Evolutionary conservation across 139 green algal genomes (phyloP), one percentile per base, ranked within the genome.

Genomic region (Deuterostichococcus epilithicus): DNA sequence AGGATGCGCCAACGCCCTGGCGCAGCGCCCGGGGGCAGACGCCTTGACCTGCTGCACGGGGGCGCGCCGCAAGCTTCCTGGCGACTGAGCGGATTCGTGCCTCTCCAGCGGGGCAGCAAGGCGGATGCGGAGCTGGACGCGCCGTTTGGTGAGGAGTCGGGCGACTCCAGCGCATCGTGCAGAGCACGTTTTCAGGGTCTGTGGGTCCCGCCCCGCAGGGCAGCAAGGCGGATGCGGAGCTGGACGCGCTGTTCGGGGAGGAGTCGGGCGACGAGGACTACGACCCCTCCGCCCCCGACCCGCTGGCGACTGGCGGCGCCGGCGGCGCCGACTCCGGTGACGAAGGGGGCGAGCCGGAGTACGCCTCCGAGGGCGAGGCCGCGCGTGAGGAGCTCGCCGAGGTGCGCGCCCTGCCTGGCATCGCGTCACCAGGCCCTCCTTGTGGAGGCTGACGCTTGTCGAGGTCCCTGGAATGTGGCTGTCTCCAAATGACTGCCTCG

Each of bases 251-350:
- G 67, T 63, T 70, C 36, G 52, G 67, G 70, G 36, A 38, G 52
- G 58, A 70, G 76, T 70, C 76, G 39, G 76, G 35, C 3, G 58
- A 76, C 47, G 44, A 76, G 35, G 78, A 74, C 34, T 68, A 82
- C 45, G 67, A 68, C 26, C 39, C 28, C 23, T 76, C 76, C 36
- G 73, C 70, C 37, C 72, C 70, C 67, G 78, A 82, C 47, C 44
- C 35, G 66, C 70, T 39, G 35, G 35, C 39, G 68, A 67, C 68
- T 23, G 73, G 58, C 63, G 73, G 47, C 22, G 73, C 42, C n/a
- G 33, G 32, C 32, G 22, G 52, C 4, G 74, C 69, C 37, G 72
- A 38, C 70, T 35, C 58, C 45, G 67, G 47, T 37, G 68, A 38
- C 1, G 35, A 76, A 20, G 76, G 72, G 0, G 76, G 76, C 38